Percentiles rank a stretch among this genome's conserved stretches.
These are phyloP conservation scores for Actinomortierella ambigua DNA, from an alignment of 371 early-diverging fungal species.

Conservation along the genomic window DNA sequence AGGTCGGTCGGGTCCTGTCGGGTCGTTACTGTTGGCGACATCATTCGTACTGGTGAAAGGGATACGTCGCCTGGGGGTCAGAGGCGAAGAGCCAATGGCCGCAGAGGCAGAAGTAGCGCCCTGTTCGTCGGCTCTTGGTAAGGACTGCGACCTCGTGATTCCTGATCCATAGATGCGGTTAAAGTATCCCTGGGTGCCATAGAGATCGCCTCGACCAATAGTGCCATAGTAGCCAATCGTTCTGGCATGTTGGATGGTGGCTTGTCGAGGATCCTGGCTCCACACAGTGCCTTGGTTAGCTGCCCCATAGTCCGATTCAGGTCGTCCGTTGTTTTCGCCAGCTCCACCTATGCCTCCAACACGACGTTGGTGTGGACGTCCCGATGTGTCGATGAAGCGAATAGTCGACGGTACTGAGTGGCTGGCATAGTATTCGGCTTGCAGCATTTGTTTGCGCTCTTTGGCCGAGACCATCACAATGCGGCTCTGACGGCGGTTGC, in stretches of 20 bases:
- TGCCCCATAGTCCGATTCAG: too few relatives aligned
- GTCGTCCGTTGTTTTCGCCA: background rate
- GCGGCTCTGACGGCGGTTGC: slow-evolving; percentile 3
- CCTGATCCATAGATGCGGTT: too few relatives aligned
- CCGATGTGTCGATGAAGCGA: slow-evolving; percentile 28
- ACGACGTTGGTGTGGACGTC: slow-evolving; percentile 22
- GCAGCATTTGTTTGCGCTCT: slow-evolving; percentile 30
- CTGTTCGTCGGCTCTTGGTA: too few relatives aligned
- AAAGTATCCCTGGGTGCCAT: background rate
- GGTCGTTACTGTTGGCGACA: too few relatives aligned
- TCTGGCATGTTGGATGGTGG: slow-evolving; percentile 4
- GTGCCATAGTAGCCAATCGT: slow-evolving; percentile 30
- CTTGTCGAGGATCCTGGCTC: background rate
- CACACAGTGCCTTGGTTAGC: too few relatives aligned
- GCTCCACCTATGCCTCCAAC: slow-evolving; percentile 5
- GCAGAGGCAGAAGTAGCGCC: too few relatives aligned
- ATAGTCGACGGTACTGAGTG: slow-evolving; percentile 25
- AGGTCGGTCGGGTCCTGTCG: too few relatives aligned
- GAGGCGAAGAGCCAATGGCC: too few relatives aligned
- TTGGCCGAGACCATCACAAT: slow-evolving; percentile 19
- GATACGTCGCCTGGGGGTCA: too few relatives aligned
- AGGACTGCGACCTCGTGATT: too few relatives aligned
- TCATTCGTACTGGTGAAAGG: too few relatives aligned
- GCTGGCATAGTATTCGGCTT: slow-evolving; percentile 30
- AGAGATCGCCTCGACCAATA: slow-evolving; percentile 6